These are phyloP conservation scores for Diversispora eburnea DNA, from an alignment of 192 early-diverging fungal genomes.

Conservation along the genomic window DNA sequence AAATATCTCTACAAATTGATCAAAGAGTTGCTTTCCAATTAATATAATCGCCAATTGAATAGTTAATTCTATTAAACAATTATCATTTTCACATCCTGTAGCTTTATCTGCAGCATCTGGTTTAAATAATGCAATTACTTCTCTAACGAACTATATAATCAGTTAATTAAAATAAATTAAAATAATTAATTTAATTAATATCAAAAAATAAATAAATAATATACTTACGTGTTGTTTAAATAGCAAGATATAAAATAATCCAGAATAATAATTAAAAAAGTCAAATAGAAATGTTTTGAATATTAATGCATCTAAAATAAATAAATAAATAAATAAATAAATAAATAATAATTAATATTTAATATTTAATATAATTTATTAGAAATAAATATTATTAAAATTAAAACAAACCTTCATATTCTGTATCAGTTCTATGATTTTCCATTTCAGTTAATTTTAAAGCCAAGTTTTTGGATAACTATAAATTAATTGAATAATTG, in stretches of 20 bases:
- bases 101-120: no score
- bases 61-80: constrained; percentile 53
- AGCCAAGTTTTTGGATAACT: constrained; percentile 35
- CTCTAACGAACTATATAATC: not conserved
- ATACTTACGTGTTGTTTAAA: constrained; percentile 41
- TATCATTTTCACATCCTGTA: constrained; percentile 23
- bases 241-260: constrained; percentile 56
- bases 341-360: not conserved
- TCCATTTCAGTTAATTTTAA: constrained; percentile 42
- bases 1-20: constrained; percentile 41
- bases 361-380: not conserved
- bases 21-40: constrained; percentile 50
- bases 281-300: constrained; percentile 57
- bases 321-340: not conserved
- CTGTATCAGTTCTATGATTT: constrained; percentile 42
- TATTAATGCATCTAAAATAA: constrained; percentile 45
- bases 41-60: constrained; percentile 59
- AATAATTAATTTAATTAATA: not conserved
- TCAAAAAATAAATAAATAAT: not conserved
- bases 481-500: not conserved
- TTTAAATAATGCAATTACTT: no score
- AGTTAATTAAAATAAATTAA: constrained; percentile 17
- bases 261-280: constrained; percentile 63
- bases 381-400: not conserved
- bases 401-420: constrained; percentile 42